Evolutionary conservation across 306 rosid species (phyloP).

Genomic region (Castanea sativa): DNA sequence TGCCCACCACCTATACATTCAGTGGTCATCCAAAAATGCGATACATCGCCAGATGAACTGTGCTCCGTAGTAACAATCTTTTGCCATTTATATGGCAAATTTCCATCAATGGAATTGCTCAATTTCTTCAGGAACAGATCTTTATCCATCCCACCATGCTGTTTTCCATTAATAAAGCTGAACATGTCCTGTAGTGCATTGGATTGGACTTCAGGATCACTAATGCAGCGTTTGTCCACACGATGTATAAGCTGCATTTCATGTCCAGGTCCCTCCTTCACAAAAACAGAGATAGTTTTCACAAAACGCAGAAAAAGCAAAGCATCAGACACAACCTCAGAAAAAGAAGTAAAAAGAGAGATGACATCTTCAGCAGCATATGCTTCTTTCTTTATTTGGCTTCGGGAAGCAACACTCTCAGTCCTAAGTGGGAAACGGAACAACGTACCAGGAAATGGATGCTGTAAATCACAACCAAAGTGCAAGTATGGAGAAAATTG

Average conservation of each 20-base stretch:
- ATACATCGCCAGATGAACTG: conserved; percentile 45
- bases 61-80: conserved; percentile 65
- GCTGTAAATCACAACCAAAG: conserved; percentile 93
- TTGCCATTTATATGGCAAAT: conserved; percentile 77
- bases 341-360: conserved; percentile 75
- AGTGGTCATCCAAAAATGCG: conserved; percentile 81
- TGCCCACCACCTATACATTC: conserved; percentile 83
- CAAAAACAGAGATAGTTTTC: conserved; percentile 73
- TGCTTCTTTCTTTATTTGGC: conserved; percentile 92
- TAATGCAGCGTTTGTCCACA: conserved; percentile 52
- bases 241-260: conserved; percentile 85
- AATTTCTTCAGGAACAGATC: conserved; percentile 71
- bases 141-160: conserved; percentile 59
- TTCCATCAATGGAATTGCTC: conserved; percentile 47
- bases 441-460: conserved; percentile 85
- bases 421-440: conserved; percentile 95
- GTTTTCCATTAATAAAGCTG: conserved; percentile 58
- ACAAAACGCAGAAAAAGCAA: conserved; percentile 81
- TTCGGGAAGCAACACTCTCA: conserved; percentile 74
- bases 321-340: conserved; percentile 82
- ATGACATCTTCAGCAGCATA: conserved; percentile 83
- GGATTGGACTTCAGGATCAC: conserved; percentile 62
- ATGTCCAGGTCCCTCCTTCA: conserved; percentile 77
- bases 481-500: conserved; percentile 90
- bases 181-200: conserved; percentile 59